A percentile compares a stretch with the other conserved stretches of the same genome.
phyloP scores from a whole-genome alignment of 345 rosid genomes.

The Hypericum perforatum region DNA sequence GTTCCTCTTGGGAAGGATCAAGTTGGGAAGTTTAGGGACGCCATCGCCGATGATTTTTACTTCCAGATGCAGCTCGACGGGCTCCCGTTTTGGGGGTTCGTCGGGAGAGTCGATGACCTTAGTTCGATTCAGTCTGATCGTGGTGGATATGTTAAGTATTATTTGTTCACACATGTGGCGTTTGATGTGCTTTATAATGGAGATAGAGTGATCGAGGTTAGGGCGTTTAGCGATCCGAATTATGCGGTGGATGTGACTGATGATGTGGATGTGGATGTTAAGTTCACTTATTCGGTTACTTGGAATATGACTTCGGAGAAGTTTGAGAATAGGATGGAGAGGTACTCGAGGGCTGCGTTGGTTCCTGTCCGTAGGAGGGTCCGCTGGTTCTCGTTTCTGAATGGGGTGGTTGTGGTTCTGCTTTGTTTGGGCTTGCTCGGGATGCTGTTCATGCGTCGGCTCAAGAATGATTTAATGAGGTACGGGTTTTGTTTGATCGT shows the following conservation, averaged over 20 bases:
- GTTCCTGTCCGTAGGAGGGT: conserved; percentile 42
- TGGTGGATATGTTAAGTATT: conserved; percentile 32
- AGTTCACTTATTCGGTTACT: conserved; percentile 63
- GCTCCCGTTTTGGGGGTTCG: conserved; percentile 86
- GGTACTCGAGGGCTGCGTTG: conserved; percentile 44
- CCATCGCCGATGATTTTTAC: conserved; percentile 56
- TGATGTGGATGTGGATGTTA: conserved; percentile 43
- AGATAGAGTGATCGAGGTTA: conserved; percentile 41
- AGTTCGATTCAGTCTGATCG: conserved; percentile 16
- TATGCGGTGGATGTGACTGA: conserved; percentile 55
- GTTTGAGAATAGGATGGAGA: conserved; percentile 51
- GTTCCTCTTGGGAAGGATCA: conserved; percentile 41
- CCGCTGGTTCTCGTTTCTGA: conserved; percentile 64
- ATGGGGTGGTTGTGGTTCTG: conserved; percentile 38
- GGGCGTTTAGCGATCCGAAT: conserved; percentile 54
- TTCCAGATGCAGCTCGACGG: conserved; percentile 82
- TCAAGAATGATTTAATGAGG: conserved; percentile 65
- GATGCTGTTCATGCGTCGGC: conserved; percentile 45
- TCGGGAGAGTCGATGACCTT: conserved; percentile 62
- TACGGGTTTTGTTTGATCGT: conserved; percentile 15
- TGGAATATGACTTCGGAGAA: conserved; percentile 54
- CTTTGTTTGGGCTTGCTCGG: conserved; percentile 51
- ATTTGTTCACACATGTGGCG: conserved; percentile 54
- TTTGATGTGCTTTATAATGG: conserved; percentile 60
- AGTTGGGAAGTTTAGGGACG: conserved; percentile 40